phyloP scores from a whole-genome alignment of 176 grass and related monocot genomes.

The Thinopyrum elongatum region DNA sequence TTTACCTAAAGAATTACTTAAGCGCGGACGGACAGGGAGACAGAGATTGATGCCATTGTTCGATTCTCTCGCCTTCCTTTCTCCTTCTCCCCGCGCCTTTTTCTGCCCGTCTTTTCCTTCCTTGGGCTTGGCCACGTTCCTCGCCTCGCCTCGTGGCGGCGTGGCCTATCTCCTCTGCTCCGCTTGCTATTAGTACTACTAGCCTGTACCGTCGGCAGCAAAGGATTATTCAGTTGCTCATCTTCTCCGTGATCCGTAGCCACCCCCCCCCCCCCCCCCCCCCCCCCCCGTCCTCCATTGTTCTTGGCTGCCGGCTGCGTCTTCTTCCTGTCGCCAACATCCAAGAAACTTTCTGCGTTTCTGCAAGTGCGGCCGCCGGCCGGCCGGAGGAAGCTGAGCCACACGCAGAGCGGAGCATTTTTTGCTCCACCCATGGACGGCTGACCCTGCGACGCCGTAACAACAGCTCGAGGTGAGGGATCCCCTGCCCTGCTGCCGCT shows the following conservation, averaged over 20 bases:
- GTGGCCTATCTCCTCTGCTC: background rate
- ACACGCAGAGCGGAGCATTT: background rate
- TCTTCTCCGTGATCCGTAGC: background rate
- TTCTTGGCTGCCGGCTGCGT: background rate
- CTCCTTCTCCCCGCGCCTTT: conserved; percentile 13
- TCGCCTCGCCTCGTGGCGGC: conserved; percentile 2
- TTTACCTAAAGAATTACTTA: conserved; percentile 36
- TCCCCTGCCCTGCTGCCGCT: no score
- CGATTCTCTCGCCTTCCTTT: conserved; percentile 12
- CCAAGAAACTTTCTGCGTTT: background rate
- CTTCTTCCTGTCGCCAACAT: background rate
- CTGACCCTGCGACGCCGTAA: conserved; percentile 1
- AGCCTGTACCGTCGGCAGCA: background rate
- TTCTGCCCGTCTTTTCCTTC: conserved; percentile 22
- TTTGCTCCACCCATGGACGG: conserved; percentile 21
- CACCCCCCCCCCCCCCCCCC: background rate
- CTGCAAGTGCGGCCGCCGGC: no score
- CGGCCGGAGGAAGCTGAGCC: background rate
- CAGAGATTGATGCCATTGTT: conserved; percentile 48
- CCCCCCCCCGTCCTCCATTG: conserved; percentile 20
- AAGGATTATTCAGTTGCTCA: background rate
- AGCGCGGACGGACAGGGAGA: conserved; percentile 23
- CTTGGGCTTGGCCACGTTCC: conserved; percentile 14
- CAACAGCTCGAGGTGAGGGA: conserved; percentile 34
- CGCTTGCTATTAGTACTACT: background rate